Conservation (phyloP, 2,329 filamentous ascomycete genomes). For the Phialemonium atrogriseum region DNA sequence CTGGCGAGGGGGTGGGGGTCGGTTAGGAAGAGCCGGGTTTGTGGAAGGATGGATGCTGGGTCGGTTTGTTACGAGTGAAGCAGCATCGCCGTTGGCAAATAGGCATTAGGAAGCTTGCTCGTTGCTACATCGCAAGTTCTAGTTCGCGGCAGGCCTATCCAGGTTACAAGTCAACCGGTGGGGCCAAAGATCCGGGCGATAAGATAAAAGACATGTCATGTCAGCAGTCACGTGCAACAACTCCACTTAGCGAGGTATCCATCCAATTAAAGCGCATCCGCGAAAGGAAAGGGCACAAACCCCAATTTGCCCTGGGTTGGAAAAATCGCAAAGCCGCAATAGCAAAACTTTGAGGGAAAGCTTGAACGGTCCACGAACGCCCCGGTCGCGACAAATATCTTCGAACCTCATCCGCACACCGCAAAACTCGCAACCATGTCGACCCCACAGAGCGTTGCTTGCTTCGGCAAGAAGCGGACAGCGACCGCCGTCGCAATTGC, state of each 20-base stretch:
- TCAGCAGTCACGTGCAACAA: no score
- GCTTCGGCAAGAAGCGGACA: conserved; percentile 98
- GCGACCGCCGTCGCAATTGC: conserved; percentile 88
- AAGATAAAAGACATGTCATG: no score
- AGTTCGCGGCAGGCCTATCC: no score
- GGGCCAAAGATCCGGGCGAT: no score
- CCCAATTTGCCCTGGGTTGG: conserved; percentile 1
- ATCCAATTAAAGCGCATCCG: neutral
- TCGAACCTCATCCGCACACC: conserved; percentile 1
- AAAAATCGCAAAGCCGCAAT: neutral
- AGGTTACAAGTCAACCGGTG: no score
- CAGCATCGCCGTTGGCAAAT: no score
- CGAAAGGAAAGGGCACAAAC: conserved; percentile 2
- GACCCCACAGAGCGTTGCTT: conserved; percentile 77
- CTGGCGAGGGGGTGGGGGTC: no score
- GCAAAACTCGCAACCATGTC: conserved; percentile 53
- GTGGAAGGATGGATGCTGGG: neutral
- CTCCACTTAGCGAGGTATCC: neutral
- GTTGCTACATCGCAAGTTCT: no score
- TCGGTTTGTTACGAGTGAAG: neutral
- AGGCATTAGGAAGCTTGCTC: no score
- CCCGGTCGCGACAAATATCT: conserved; percentile 2
- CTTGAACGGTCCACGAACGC: conserved; percentile 2
- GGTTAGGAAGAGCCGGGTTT: neutral
- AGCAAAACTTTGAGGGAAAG: conserved; percentile 2